These are phyloP conservation scores for Auricularia cornea DNA, from an alignment of 768 basidiomycete species.

Conservation along the genomic window DNA sequence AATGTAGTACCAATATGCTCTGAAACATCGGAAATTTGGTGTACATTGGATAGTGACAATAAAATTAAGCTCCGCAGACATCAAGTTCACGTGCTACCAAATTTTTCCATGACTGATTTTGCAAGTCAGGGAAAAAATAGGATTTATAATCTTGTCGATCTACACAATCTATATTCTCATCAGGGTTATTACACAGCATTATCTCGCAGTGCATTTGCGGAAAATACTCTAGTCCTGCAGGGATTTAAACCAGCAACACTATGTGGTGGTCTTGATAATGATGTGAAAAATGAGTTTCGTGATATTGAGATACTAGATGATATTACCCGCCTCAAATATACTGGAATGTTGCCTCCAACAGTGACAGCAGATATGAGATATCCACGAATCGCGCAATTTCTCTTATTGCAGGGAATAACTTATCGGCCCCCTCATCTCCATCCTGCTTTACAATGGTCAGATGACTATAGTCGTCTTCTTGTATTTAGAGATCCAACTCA, in stretches of 20 bases:
- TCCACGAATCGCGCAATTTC: neutral
- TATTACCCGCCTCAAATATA: neutral
- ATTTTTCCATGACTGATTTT: conserved; percentile 3
- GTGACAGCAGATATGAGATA: neutral
- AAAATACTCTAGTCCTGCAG: conserved; percentile 6
- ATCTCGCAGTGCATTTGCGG: conserved; percentile 3
- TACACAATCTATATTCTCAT: neutral
- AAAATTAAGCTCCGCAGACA: neutral
- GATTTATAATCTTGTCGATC: neutral
- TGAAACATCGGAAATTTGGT: neutral
- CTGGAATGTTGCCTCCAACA: neutral
- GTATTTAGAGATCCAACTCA: too few species aligned
- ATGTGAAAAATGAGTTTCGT: neutral
- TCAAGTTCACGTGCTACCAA: neutral
- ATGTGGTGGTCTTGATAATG: neutral
- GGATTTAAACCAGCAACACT: conserved; percentile 5
- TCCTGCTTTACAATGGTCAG: too few species aligned
- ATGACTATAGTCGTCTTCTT: too few species aligned
- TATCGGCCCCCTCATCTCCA: neutral
- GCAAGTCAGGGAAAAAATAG: neutral
- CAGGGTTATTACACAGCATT: conserved; percentile 10
- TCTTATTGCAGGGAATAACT: neutral
- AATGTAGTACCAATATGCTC: neutral
- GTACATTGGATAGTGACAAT: neutral
- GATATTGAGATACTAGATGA: neutral